Percentiles rank a stretch among this genome's conserved stretches.
phyloP scores from a whole-genome alignment of 495 filamentous ascomycete species.

The Aspergillus ellipticus region DNA sequence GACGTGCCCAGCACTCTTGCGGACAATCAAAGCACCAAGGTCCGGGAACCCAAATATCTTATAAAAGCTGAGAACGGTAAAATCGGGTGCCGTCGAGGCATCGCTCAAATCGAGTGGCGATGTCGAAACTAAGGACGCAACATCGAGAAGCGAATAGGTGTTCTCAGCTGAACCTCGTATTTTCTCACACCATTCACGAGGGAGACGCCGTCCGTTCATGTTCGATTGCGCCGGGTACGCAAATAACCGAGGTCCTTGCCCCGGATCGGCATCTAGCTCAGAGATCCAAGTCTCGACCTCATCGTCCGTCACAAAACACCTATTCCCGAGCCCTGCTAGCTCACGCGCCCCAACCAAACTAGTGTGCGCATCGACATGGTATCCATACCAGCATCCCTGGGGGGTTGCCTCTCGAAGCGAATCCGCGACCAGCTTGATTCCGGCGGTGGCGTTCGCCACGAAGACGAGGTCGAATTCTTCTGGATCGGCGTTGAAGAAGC shows the following conservation, averaged over 20 bases:
- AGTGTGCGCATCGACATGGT: constrained; percentile 83
- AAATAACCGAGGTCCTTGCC: constrained; percentile 52
- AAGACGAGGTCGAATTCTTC: constrained; percentile 85
- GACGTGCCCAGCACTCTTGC: constrained; percentile 60
- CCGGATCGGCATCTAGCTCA: constrained; percentile 19
- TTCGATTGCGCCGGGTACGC: constrained; percentile 92
- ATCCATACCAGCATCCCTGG: constrained; percentile 73
- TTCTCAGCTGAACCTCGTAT: constrained; percentile 36
- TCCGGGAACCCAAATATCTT: constrained; percentile 98
- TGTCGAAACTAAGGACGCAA: constrained; percentile 78
- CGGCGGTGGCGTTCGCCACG: constrained; percentile 88
- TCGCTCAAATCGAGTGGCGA: constrained; percentile 68
- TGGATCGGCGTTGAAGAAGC: constrained; percentile 81
- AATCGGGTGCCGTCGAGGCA: constrained; percentile 66
- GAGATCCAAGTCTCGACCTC: constrained; percentile 69
- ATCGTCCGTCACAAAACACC: constrained; percentile 62
- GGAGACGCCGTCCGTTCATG: constrained; percentile 79
- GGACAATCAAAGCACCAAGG: constrained; percentile 80
- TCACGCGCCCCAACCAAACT: constrained; percentile 83
- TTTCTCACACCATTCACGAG: constrained; percentile 62
- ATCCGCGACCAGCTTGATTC: constrained; percentile 80
- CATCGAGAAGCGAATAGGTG: constrained; percentile 78
- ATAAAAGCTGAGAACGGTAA: constrained; percentile 86
- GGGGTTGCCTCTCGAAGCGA: constrained; percentile 57
- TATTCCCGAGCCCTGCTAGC: constrained; percentile 52